Base-by-base conservation (phyloP, 257 asterid species). In the Paraleonurus japonicus region DNA sequence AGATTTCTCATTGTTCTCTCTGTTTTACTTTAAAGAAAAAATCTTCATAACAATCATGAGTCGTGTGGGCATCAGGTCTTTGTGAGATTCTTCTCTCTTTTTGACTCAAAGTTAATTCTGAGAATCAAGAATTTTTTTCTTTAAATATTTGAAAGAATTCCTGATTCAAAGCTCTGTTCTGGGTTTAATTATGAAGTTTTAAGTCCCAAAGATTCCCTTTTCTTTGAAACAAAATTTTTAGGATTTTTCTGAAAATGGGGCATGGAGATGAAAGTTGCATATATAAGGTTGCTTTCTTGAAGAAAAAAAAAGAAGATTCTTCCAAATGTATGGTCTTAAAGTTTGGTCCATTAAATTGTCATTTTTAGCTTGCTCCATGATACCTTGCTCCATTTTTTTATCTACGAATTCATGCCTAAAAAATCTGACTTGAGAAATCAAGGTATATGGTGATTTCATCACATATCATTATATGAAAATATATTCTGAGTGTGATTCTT, bases 401-500 rank as follows among this genome's bases (percentile, higher is more conserved):
- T n/a, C n/a, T n/a, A n/a, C n/a, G n/a, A n/a, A 6, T 71, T 76
- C 48, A 54, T 41, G 30, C 16, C 32, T 15, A 24, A 65, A 48
- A 15, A 67, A 19, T 35, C 37, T 75, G 45, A 78, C 26, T 61
- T 65, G 47, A 58, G 59, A 76, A 66, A 55, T 55, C 57, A 70
- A 16, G 67, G 51, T 30, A 33, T 50, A 26, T 75, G 69, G 64
- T 71, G 61, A 80, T 71, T 32, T 61, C 26, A 12, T 63, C 78
- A 50, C 61, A 70, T 50, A 39, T 81, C 60, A 76, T 72, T 81
- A 20, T 32, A 43, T 51, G 53, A 74, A n/a, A 63, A 69, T 72
- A 75, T 72, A 76, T 73, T 16, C 60, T 81, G 81, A 79, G 66
- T 69, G 61, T 75, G 81, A 76, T 81, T 70, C 78, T 83, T 69